Evolutionary conservation across 78 protist species (phyloP), one percentile per base, ranked within the genome.

Genomic region (Bigelowiella natans): DNA sequence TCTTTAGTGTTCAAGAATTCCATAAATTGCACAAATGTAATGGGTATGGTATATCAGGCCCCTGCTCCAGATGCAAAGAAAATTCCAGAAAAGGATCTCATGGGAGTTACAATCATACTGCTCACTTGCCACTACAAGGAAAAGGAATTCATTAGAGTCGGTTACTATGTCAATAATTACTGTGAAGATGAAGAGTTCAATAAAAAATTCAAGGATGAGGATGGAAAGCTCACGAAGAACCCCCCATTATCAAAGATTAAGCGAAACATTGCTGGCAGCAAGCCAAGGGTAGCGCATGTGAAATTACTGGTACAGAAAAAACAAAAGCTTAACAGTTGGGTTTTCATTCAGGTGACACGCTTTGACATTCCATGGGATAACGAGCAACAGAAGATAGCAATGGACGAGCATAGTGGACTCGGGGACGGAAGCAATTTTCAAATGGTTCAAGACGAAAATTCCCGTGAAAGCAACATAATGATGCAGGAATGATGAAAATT

Each of bases 121-220:
- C 82, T 95, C 0, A 90, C 94, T 0, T 90, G 96, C 88, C 0
- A 63, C 11, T 95, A 95, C 88, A 83, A 88, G 31, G 94, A 88
- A 2, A 85, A 94, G 34, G 95, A 95, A 86, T 95, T 95, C 40
- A 87, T 95, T 29, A 93, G 95, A 31, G 95, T 95, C 31, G 93
- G 93, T 7, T 92, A 92, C 7, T 92, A 92, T 83, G 31, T 92
- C 7, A 92, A 38, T 36, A 92, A 92, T 26, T 40, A 92, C 36
- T 85, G 38, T 11, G 38, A 85, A 11, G 11, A 85, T 18, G 18
- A 51, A 18, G 73, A 51, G 73, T 51, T 51, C 73, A 18, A 26
- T 7, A 7, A 51, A 18, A 51, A 51, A 51, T 51, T 51, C 73
- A 26, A 7, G 73, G 73, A 51, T 18, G 34, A 7, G 34, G 73